Evolutionary conservation across 352 stramenopile genomes (phyloP).

Genomic region (Globisporangium viniferum): DNA sequence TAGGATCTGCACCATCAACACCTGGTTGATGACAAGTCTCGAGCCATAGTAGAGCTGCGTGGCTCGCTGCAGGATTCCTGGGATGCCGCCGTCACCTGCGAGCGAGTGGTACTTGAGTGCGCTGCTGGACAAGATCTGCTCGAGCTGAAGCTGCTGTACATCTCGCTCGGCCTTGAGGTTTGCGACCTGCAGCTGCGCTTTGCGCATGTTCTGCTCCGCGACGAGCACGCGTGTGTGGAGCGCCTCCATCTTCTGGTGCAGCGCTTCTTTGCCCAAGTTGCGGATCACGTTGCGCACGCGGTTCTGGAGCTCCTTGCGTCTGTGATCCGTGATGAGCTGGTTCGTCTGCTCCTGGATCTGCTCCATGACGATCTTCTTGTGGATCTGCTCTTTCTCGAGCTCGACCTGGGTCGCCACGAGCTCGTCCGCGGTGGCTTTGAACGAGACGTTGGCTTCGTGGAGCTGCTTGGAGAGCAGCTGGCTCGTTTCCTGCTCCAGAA

Average conservation of each 20-base stretch:
- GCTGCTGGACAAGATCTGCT: constrained; percentile 46
- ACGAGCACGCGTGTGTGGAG: constrained; percentile 44
- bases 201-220: constrained; percentile 54
- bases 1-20: constrained; percentile 56
- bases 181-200: constrained; percentile 39
- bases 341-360: constrained; percentile 44
- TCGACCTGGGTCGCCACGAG: constrained; percentile 47
- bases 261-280: constrained; percentile 58
- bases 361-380: constrained; percentile 38
- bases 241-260: constrained; percentile 61
- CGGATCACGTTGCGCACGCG: constrained; percentile 53
- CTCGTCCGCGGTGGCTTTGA: constrained; percentile 38
- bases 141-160: constrained; percentile 36
- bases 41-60: constrained; percentile 41
- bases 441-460: constrained; percentile 40
- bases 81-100: constrained; percentile 37
- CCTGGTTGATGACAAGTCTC: constrained; percentile 34
- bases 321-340: constrained; percentile 51
- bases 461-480: constrained; percentile 47
- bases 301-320: constrained; percentile 45
- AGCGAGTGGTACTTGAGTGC: constrained; percentile 55
- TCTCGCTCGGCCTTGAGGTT: constrained; percentile 34
- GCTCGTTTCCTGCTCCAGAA: constrained; percentile 49
- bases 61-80: constrained; percentile 47
- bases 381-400: constrained; percentile 43